A percentile compares a stretch with the other conserved stretches of the same genome.
These are phyloP conservation scores for Curvularia sp. DNA, from an alignment of 2,329 filamentous ascomycete species.

Conservation along the genomic window DNA sequence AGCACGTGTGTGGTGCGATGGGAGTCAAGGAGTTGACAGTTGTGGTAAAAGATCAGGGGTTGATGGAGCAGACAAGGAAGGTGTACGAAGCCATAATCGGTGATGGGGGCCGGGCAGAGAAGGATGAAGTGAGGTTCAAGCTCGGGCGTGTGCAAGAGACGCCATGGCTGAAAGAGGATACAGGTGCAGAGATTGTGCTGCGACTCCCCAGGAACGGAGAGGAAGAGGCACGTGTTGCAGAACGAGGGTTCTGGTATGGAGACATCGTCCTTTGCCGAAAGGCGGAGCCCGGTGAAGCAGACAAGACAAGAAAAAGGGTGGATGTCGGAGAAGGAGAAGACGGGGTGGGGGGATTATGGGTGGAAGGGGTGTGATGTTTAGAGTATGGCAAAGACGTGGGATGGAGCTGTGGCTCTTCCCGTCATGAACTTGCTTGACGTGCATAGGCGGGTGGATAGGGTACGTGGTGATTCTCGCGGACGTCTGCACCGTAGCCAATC, in stretches of 20 bases:
- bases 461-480: constrained; percentile 5
- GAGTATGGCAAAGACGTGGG: neutral
- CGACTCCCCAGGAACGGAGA: constrained; percentile 29
- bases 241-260: constrained; percentile 37
- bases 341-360: constrained; percentile 34
- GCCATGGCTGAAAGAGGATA: constrained; percentile 20
- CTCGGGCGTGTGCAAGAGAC: constrained; percentile 27
- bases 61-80: constrained; percentile 23
- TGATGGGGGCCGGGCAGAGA: neutral
- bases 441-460: neutral
- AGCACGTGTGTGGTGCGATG: constrained; percentile 61
- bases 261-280: constrained; percentile 34
- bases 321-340: constrained; percentile 22
- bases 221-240: constrained; percentile 24
- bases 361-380: constrained; percentile 30
- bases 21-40: constrained; percentile 52
- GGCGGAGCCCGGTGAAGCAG: constrained; percentile 13
- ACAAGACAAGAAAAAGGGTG: constrained; percentile 21
- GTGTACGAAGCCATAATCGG: constrained; percentile 30
- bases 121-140: constrained; percentile 20
- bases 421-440: neutral
- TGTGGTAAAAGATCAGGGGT: constrained; percentile 27
- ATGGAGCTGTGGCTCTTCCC: neutral
- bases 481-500: constrained; percentile 15
- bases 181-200: constrained; percentile 31